Conservation (phyloP, 805 yeast genomes). For the Blastobotrys terrestris region DNA sequence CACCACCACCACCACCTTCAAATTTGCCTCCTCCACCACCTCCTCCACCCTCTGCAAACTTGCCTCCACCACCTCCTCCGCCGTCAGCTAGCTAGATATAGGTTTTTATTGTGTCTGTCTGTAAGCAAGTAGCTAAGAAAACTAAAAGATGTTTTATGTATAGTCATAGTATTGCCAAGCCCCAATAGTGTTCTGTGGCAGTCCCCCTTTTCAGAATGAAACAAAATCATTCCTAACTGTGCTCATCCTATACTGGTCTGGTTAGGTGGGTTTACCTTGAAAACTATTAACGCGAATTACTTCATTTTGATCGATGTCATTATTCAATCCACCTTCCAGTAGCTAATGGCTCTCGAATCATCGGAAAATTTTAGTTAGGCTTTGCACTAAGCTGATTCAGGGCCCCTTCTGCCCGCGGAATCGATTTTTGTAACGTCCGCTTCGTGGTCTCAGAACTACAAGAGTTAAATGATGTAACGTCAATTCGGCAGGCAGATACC, state of each 20-base stretch:
- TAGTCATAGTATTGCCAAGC: too few relatives aligned
- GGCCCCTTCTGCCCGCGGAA: slow-evolving; percentile 15
- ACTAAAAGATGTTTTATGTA: too few relatives aligned
- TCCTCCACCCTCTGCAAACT: slow-evolving; percentile 8
- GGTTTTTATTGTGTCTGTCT: neutral
- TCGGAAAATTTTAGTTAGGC: neutral
- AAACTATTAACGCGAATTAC: too few relatives aligned
- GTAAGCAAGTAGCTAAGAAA: neutral
- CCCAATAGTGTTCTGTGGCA: too few relatives aligned
- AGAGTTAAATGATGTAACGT: neutral
- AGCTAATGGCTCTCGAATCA: neutral
- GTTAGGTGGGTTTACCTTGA: too few relatives aligned
- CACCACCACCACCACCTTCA: slow-evolving; percentile 9
- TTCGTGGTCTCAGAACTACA: slow-evolving; percentile 7
- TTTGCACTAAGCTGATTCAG: slow-evolving; percentile 9
- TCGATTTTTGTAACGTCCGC: slow-evolving; percentile 7
- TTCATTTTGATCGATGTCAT: too few relatives aligned
- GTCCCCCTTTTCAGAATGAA: too few relatives aligned
- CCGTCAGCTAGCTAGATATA: slow-evolving; percentile 5
- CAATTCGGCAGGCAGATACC: neutral
- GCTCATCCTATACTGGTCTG: too few relatives aligned
- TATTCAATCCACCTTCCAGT: too few relatives aligned
- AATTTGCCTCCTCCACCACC: slow-evolving; percentile 15
- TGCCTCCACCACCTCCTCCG: slow-evolving; percentile 15
- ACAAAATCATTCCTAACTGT: too few relatives aligned